A percentile compares a stretch with the other conserved stretches of the same genome.
Evolutionary conservation across 2,329 filamentous ascomycete species (phyloP).

Genomic region (Beauveria bassiana): DNA sequence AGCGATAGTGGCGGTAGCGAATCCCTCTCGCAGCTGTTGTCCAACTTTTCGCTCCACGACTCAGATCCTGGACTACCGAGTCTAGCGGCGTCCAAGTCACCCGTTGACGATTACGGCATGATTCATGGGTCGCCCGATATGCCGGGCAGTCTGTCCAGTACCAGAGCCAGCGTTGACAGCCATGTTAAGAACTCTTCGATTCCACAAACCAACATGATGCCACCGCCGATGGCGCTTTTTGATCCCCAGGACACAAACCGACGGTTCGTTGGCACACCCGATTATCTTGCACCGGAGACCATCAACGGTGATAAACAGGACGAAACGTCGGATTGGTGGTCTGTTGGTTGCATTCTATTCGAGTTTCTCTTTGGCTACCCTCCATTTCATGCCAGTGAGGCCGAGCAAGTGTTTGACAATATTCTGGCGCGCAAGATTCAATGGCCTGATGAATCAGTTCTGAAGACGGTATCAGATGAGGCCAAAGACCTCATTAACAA

Average conservation of each 20-base stretch:
- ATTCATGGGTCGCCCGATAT: conserved; percentile 72
- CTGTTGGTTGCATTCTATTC: conserved; percentile 95
- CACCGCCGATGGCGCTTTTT: conserved; percentile 88
- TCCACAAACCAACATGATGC: conserved; percentile 62
- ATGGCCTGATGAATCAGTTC: conserved; percentile 80
- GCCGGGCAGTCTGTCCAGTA: conserved; percentile 33
- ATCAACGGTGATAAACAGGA: conserved; percentile 94
- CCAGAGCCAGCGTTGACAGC: conserved; percentile 26
- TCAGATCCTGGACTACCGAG: conserved; percentile 33
- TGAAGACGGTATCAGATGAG: conserved; percentile 67
- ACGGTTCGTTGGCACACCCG: conserved; percentile 91
- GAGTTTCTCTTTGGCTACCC: conserved; percentile 92
- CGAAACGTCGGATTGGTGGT: conserved; percentile 99
- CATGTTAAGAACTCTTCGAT: conserved; percentile 24
- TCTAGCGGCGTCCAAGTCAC: conserved; percentile 40
- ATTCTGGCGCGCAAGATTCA: conserved; percentile 84
- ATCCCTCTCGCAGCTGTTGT: conserved; percentile 72
- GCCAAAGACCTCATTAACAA: conserved; percentile 93
- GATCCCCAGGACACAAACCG: conserved; percentile 90
- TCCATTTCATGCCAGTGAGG: conserved; percentile 83
- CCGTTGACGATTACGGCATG: conserved; percentile 69
- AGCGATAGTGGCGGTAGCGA: conserved; percentile 94
- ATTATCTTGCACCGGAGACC: conserved; percentile 94
- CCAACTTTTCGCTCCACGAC: conserved; percentile 68
- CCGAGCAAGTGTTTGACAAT: conserved; percentile 94